Base-by-base conservation (phyloP, 2,329 filamentous ascomycete species). In the Tolypocladium tundrense region DNA sequence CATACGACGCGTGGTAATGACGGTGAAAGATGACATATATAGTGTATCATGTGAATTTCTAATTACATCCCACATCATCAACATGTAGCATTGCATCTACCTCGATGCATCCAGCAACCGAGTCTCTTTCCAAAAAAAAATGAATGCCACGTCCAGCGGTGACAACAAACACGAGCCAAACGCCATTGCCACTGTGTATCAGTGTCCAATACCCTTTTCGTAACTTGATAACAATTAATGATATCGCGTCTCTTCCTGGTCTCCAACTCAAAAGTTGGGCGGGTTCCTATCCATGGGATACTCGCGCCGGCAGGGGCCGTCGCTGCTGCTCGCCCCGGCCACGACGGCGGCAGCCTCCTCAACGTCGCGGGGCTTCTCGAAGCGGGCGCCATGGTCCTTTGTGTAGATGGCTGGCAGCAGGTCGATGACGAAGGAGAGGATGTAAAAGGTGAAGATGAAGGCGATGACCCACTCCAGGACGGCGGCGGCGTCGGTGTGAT, bases 351-450 rank as follows among this genome's bases (percentile, higher is more conserved):
- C 60, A 9, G 54, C 62, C 52, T 65, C 60, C 51, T 69, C 66
- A 56, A 66, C 60, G 31, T 69, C 63, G n/a, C 55, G 60, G 14
- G 64, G 60, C 60, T 72, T 74, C 4, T 62, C 59, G 31, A 69
- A 73, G 41, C 72, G 66, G 21, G 64, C 58, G 24, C 61, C 59
- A 27, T 58, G 66, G 8, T 58, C 54, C 58, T 80, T 83, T 13
- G 85, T 88, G 61, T 81, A 77, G 2, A 88, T 77, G 13, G 90
- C 90, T 0, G 94, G 94, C 62, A 89, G 80, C 54, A 99, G 84
- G 74, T 99, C 93, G 69, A 97, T 80, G 67, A 88, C 81, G 77
- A 96, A 97, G 60, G 88, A 91, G 61, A 93, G 81, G 60, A 95
- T 80, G 75, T 96, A 97, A 68, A 92, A 88, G 56, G 88, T 90